Base-by-base conservation (phyloP, 1,139 yeast genomes). In the Pneumocystis jirovecii region DNA sequence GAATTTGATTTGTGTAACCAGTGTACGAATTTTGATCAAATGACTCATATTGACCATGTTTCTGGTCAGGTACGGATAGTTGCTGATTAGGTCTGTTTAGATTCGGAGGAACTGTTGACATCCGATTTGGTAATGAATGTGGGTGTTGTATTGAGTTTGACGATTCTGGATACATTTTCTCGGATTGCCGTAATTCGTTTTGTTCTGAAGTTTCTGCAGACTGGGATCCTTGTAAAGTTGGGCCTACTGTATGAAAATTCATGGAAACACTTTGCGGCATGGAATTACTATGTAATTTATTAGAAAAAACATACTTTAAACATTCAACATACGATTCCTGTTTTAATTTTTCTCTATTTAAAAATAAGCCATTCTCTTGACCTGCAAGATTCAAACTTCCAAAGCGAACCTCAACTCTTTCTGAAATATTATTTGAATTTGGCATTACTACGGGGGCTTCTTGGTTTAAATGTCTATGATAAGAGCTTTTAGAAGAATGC, bases 361-460 rank as follows among this genome's bases (percentile, higher is more conserved):
- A 50, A 50, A 50, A 50, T 21, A 50, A 21, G 5, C 34, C 34
- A 50, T 50, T 50, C 21, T 50, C 57, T 50, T 50, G 57, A 60
- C 40, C 61, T 25, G 61, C 72, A 60, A 76, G 77, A 59, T 83
- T 77, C 74, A 84, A 79, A 21, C 87, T 82, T 65, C 90, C 89
- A 72, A 86, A 86, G 65, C 87, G 85, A 65, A 85, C 86, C 70
- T 87, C 89, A 64, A 84, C 84, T 67, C 82, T 79, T 71, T 81
- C 81, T 68, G 80, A 77, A 56, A 72, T 73, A 64, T 78, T 78
- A 64, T 80, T 75, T 60, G 80, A 75, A 29, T 72, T 73, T 70
- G 93, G 93, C 73, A 87, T 82, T 64, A 86, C 85, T 68, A 87
- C 93, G 69, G 86, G 82, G 62, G 78, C 79, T 56, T 78, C 80